Evolutionary conservation across 2,329 filamentous ascomycete genomes (phyloP), one percentile per base, ranked within the genome.

Genomic region (Cyclaneusma minus): DNA sequence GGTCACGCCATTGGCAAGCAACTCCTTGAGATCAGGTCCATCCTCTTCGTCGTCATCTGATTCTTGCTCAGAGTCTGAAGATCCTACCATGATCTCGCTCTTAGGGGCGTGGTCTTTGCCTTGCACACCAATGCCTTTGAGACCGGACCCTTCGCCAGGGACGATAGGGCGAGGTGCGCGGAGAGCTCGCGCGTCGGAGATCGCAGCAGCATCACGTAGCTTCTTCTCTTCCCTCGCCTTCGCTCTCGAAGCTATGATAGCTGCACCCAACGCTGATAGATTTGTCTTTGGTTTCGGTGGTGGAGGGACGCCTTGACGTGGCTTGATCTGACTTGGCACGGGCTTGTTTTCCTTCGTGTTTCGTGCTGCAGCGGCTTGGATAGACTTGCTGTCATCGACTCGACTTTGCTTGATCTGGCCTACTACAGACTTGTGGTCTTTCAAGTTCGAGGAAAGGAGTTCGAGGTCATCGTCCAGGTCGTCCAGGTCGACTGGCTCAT

Each of bases 31-130:
- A 3, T 65, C 61, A 16, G 63, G 69, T 36, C 74, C 75, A 3
- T 83, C 66, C 8, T 80, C 76, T 20, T 74, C 72, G 30, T 76
- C 68, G 7, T 80, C 66, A 24, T 81, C 74, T 33, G 82, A 78
- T 34, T 89, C 83, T 3, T 73, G 76, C 32, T 63, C 60, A 10
- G 74, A 79, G 30, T 78, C 74, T 13, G 53, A 55, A 4, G 69
- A 75, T 5, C 68, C 74, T 21, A 94, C 81, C 83, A 95, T 93
- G 49, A 95, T 83, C 36, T 87, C 83, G 43, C 76, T 79, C 35
- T 79, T 79, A 2, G 68, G 66, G 3, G 68, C 64, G 43, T 87
- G 78, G 29, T 89, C 83, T 51, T 87, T 89, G 32, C 81, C 82
- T 29, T 68, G 58, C 2, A 84, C 60, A 10, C 54, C 68, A 25